These are phyloP conservation scores for Pythium grandisporangium DNA, from an alignment of 352 stramenopile species.

Conservation along the genomic window DNA sequence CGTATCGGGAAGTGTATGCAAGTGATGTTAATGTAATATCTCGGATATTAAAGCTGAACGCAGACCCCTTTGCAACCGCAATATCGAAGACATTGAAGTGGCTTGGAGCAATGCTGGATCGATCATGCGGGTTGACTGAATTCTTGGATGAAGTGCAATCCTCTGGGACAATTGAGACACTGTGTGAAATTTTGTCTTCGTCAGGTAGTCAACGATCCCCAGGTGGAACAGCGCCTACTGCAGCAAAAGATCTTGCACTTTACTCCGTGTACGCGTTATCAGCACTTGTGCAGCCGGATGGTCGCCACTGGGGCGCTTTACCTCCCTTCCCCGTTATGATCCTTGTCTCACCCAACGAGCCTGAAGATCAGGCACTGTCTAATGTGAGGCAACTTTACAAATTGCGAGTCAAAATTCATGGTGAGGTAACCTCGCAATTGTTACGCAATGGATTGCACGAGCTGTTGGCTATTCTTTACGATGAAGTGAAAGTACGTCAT, in stretches of 20 bases:
- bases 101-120: constrained; percentile 68
- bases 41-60: constrained; percentile 25
- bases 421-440: constrained; percentile 51
- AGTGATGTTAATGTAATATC: constrained; percentile 34
- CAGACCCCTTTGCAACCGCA: constrained; percentile 12
- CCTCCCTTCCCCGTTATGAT: constrained; percentile 52
- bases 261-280: constrained; percentile 62
- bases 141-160: constrained; percentile 47
- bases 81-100: constrained; percentile 68
- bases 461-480: constrained; percentile 33
- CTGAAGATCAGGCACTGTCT: not conserved
- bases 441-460: constrained; percentile 34
- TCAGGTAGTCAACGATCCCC: constrained; percentile 37
- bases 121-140: constrained; percentile 34
- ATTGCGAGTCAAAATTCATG: constrained; percentile 61
- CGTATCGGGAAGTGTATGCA: constrained; percentile 39
- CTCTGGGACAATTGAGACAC: constrained; percentile 48
- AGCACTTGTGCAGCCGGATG: constrained; percentile 62
- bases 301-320: constrained; percentile 35
- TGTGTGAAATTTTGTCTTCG: constrained; percentile 44
- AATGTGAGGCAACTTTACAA: constrained; percentile 46
- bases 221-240: constrained; percentile 32
- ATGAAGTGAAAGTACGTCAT: constrained; percentile 29
- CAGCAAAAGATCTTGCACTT: constrained; percentile 28
- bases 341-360: constrained; percentile 5